Base-by-base conservation (phyloP, 208 protist species). In the Blastocrithidia nonstop region DNA sequence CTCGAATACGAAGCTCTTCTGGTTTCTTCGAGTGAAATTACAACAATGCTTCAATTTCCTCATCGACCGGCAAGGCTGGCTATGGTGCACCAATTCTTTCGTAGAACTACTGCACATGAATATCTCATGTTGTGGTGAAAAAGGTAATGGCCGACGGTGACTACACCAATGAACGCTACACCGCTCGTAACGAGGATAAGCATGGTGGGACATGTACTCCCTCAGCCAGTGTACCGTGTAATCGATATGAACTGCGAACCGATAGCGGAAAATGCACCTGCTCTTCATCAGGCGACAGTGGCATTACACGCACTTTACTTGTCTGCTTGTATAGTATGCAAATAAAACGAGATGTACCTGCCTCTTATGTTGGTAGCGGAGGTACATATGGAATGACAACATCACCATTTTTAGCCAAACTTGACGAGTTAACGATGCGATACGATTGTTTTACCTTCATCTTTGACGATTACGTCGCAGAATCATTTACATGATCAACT, bases 21-120 rank as follows among this genome's bases (percentile, higher is more conserved):
- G 79, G 54, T 38, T 22, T 46, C 48, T 42, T 52, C 4, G 84
- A 61, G 53, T 93, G 76, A 57, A 73, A 94, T 35, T 72, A 69
- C 11, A 94, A 71, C 33, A 94, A 50, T 7, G 68, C 64, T 56
- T 85, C 71, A 8, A 88, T 57, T 47, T 83, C 70, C 33, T 80
- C 71, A 45, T 88, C 81, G 4, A 79, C 43, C 11, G 78, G 77
- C 17, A 65, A 60, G 3, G 79, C 78, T 2, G 86, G 86, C 52
- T 94, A 81, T 1, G 67, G 62, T 23, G 86, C 40, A 3, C 62
- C 71, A n/a, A 66, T 31, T 21, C 48, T 51, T 44, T 86, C 75
- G 54, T 94, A 94, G 54, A 71, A 94, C 61, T 94, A 81, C 60
- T 94, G 86, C 25, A 94, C 86, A 33, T 91, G 81, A 45, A 94